Evolutionary conservation across 352 stramenopile species (phyloP).

Genomic region (Phytophthora cactorum): DNA sequence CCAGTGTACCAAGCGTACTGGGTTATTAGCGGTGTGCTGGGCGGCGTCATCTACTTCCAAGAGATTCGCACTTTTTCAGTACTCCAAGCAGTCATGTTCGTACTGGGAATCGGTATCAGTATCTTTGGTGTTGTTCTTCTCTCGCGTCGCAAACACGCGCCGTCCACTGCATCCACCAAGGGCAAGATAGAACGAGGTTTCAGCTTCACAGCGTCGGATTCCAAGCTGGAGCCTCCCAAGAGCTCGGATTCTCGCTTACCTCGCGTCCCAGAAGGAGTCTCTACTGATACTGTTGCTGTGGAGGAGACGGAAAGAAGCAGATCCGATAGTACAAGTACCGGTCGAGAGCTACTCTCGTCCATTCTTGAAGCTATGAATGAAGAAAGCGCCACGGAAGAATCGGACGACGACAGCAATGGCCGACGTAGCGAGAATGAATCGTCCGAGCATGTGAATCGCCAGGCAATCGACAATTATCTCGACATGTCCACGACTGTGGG

Average conservation of each 20-base stretch:
- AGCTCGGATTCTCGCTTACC: constrained; percentile 22
- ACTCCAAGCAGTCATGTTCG: constrained; percentile 81
- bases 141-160: constrained; percentile 67
- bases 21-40: constrained; percentile 89
- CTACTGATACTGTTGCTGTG: constrained; percentile 5
- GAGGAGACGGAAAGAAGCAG: constrained; percentile 12
- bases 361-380: constrained; percentile 28
- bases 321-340: constrained; percentile 9
- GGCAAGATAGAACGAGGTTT: constrained; percentile 69
- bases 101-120: constrained; percentile 80
- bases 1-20: constrained; percentile 91
- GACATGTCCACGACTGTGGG: constrained; percentile 83
- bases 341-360: constrained; percentile 17
- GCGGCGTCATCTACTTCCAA: constrained; percentile 92
- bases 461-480: constrained; percentile 87
- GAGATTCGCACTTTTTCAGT: constrained; percentile 85
- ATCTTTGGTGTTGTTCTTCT: constrained; percentile 88
- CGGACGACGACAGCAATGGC: constrained; percentile 35
- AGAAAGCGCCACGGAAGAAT: constrained; percentile 43
- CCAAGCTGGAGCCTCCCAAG: constrained; percentile 16
- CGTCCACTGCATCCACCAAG: constrained; percentile 43
- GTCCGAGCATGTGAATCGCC: constrained; percentile 66
- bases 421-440: constrained; percentile 40
- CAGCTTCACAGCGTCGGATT: constrained; percentile 58
- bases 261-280: constrained; percentile 16